Evolutionary conservation across 208 protist species (phyloP), one percentile per base, ranked within the genome.

Genomic region (Naegleria fowleri): DNA sequence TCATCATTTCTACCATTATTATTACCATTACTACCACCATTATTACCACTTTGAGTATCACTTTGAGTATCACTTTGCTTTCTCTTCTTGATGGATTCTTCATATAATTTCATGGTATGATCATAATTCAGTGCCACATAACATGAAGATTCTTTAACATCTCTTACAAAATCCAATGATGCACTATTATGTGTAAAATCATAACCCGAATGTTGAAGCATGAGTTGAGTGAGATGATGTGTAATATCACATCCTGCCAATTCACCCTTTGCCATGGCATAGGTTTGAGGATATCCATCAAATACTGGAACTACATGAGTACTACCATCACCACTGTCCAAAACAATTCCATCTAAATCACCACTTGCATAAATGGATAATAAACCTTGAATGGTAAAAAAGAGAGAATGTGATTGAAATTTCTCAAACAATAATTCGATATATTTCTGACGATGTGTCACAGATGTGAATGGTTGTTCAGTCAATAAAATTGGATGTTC

Each of bases 301-400:
- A 96, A 99, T 7, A 99, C 98, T 33, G 99, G 98, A 5, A 98
- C 97, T 84, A 99, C 96, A 91, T 99, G 98, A 36, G 99, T 99
- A 52, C 99, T 96, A 67, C 98, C 99, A 90, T 99, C 99, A 88
- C 99, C 99, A 90, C 97, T 98, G 93, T 99, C 99, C 48, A 99
- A 93, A 5, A 99, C 98, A 33, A 99, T 94, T 91, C 99, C 99
- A 33, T 98, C 99, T 0, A 97, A 95, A 22, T 98, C 95, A 86
- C 99, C 98, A 48, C 98, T 96, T 9, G 98, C 95, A 94, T 99
- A 99, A 22, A 99, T 94, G 9, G 97, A 98, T 15, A 99, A 92
- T 3, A 99, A 94, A 41, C 95, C 92, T 87, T 96, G 95, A 92
- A 98, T 98, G 55, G 97, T 93, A 48, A 99, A 92, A 90, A 99